Percentiles rank a stretch among this genome's conserved stretches.
Conservation (phyloP, 129 eudicot genomes). For the Lactuca saligna region DNA sequence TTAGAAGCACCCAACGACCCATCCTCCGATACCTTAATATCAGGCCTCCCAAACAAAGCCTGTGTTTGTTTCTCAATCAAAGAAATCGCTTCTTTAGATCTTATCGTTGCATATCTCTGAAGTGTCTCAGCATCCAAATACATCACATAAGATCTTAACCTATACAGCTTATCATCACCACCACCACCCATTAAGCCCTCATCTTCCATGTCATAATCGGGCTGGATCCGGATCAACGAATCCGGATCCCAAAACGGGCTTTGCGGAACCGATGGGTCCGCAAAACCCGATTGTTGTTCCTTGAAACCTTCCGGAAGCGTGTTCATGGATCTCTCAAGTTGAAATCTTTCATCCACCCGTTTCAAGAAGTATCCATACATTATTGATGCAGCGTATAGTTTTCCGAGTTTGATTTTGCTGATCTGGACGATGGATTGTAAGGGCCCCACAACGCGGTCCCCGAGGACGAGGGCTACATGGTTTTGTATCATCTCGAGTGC, state of each 20-base stretch:
- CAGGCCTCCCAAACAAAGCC: constrained; percentile 90
- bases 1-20: constrained; percentile 71
- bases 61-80: constrained; percentile 92
- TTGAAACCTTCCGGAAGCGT: constrained; percentile 79
- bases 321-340: constrained; percentile 91
- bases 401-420: constrained; percentile 92
- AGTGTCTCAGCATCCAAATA: constrained; percentile 89
- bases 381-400: constrained; percentile 90
- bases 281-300: constrained; percentile 32
- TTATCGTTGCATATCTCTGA: constrained; percentile 79
- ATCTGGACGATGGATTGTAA: constrained; percentile 63
- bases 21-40: constrained; percentile 57
- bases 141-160: constrained; percentile 85
- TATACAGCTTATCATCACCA: constrained; percentile 50
- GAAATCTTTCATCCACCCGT: constrained; percentile 90
- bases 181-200: constrained; percentile 34
- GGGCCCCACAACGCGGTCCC: constrained; percentile 81
- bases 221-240: constrained; percentile 61
- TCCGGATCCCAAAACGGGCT: constrained; percentile 88
- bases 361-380: constrained; percentile 93
- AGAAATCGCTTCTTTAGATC: constrained; percentile 86
- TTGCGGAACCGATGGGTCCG: constrained; percentile 55
- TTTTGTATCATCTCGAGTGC: constrained; percentile 90
- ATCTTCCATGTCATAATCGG: constrained; percentile 58
- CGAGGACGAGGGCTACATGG: constrained; percentile 70